A percentile compares a stretch with the other conserved stretches of the same genome.
These are phyloP conservation scores for Ilyonectria mors-panacis DNA, from an alignment of 2,329 filamentous ascomycete species.

Conservation along the genomic window DNA sequence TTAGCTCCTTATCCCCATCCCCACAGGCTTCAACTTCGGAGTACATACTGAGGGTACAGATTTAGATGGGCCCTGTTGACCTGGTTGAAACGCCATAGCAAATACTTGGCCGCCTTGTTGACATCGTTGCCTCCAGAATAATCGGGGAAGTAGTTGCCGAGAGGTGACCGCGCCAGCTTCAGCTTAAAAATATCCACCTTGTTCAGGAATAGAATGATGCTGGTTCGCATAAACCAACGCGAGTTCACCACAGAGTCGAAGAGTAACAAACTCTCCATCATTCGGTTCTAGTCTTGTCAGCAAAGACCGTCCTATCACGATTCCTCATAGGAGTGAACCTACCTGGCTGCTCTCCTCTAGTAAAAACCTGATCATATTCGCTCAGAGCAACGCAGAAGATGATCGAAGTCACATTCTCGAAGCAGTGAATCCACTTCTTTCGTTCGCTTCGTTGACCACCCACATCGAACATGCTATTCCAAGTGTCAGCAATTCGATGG, in stretches of 20 bases:
- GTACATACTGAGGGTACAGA: constrained; percentile 92
- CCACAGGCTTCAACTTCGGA: not conserved
- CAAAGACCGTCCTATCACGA: not conserved
- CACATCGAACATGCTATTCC: constrained; percentile 95
- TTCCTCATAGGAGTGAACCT: constrained; percentile 41
- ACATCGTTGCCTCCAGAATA: constrained; percentile 98
- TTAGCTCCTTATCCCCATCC: constrained; percentile 32
- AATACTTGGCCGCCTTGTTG: constrained; percentile 97
- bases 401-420: constrained; percentile 99
- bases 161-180: constrained; percentile 89
- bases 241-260: constrained; percentile 99
- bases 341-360: constrained; percentile 98
- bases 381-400: constrained; percentile 99
- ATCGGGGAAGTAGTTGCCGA: constrained; percentile 97
- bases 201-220: constrained; percentile 98
- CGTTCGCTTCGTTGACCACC: constrained; percentile 96
- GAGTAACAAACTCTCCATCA: constrained; percentile 97
- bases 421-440: constrained; percentile 99
- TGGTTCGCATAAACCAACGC: constrained; percentile 98
- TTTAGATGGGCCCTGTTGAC: constrained; percentile 97
- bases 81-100: constrained; percentile 98
- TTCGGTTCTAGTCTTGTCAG: constrained; percentile 82
- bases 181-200: constrained; percentile 99
- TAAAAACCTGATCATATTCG: constrained; percentile 96
- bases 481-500: constrained; percentile 39